These are phyloP conservation scores for Penicillium samsonianum DNA, from an alignment of 495 filamentous ascomycete species.

Conservation along the genomic window DNA sequence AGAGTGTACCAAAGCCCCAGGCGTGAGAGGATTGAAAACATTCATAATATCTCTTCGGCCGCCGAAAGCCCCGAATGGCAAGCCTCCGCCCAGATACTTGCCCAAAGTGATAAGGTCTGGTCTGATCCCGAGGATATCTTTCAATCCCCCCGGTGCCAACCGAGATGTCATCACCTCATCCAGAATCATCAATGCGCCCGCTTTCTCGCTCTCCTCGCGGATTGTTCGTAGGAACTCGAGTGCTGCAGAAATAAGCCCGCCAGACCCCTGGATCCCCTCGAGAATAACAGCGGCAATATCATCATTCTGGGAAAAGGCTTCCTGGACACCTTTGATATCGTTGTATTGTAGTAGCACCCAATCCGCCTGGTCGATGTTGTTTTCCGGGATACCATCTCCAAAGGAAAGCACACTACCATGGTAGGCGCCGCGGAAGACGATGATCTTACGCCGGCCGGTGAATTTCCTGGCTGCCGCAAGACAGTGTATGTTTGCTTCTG, in stretches of 20 bases:
- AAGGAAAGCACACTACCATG: conserved; percentile 42
- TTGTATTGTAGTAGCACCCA: conserved; percentile 40
- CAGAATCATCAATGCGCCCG: conserved; percentile 9
- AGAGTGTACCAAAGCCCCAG: conserved; percentile 43
- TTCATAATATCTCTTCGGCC: conserved; percentile 54
- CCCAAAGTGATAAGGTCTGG: conserved; percentile 58
- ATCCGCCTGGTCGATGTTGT: conserved; percentile 31
- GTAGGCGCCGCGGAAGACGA: conserved; percentile 51
- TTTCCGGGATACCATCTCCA: conserved; percentile 12
- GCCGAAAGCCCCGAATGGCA: conserved; percentile 60
- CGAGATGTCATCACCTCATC: conserved; percentile 17
- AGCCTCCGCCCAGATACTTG: conserved; percentile 60
- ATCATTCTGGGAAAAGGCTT: conserved; percentile 21
- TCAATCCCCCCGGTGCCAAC: background rate
- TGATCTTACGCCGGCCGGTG: conserved; percentile 40
- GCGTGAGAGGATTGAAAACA: conserved; percentile 46
- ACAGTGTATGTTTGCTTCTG: conserved; percentile 53
- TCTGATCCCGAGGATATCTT: conserved; percentile 32
- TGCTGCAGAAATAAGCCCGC: conserved; percentile 47
- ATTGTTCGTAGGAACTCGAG: conserved; percentile 40
- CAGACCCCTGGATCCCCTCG: conserved; percentile 56
- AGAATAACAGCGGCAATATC: conserved; percentile 55
- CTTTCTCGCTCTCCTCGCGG: conserved; percentile 8
- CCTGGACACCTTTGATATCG: conserved; percentile 19
- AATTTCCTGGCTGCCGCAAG: conserved; percentile 42